These are phyloP conservation scores for Closterium sp. DNA, from an alignment of 139 green algal species.

Conservation along the genomic window DNA sequence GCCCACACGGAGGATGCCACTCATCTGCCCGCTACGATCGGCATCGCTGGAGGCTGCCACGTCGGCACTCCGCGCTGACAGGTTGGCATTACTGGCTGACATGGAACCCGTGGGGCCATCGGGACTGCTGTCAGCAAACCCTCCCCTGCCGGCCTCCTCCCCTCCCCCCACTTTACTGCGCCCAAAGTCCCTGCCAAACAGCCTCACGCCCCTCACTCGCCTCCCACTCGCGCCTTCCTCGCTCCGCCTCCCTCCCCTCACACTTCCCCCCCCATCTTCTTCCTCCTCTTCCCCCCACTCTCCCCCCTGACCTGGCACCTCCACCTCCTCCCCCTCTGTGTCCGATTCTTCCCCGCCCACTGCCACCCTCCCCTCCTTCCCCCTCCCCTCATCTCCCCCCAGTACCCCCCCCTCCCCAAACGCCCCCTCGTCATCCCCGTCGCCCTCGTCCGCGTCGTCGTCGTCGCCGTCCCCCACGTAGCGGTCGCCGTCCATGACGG, in stretches of 20 bases:
- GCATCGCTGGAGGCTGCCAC: not conserved
- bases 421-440: not conserved
- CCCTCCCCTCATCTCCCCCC: not conserved
- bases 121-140: too few relatives aligned
- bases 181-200: not conserved
- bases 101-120: too few relatives aligned
- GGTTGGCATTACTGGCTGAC: too few relatives aligned
- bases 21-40: not conserved
- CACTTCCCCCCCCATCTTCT: not conserved
- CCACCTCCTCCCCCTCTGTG: not conserved
- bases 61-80: not conserved
- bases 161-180: not conserved
- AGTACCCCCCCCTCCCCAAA: not conserved
- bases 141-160: not conserved
- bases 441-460: not conserved
- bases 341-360: not conserved
- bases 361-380: not conserved
- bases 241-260: not conserved
- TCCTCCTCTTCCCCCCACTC: not conserved
- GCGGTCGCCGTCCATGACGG: constrained; percentile 38
- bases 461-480: constrained; percentile 24
- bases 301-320: not conserved
- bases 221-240: not conserved
- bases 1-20: not conserved
- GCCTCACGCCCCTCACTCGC: not conserved